Conservation (phyloP, 345 rosid species). For the Eucalyptus rudis region DNA sequence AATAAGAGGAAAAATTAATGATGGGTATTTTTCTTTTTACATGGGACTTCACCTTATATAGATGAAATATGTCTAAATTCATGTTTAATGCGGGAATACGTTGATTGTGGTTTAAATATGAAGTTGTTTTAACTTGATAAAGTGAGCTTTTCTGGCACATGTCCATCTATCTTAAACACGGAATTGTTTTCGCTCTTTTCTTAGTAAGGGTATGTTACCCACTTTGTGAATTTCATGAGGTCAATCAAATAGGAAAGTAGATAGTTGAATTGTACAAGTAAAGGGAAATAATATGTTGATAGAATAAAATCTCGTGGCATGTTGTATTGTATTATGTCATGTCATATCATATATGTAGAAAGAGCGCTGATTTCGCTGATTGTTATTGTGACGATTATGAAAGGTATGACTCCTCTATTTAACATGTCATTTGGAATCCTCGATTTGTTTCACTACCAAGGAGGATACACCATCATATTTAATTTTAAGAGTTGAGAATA, state of each 20-base stretch:
- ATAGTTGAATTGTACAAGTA: neutral
- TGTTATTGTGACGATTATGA: neutral
- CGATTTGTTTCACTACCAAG: neutral
- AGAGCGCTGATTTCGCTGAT: accelerated
- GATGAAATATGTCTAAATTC: neutral
- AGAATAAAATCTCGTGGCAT: neutral
- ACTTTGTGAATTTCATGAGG: neutral
- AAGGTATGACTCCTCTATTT: neutral
- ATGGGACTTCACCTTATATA: neutral
- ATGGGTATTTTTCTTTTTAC: neutral
- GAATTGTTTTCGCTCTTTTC: neutral
- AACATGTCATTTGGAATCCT: neutral
- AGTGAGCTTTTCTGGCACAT: neutral
- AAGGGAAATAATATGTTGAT: neutral
- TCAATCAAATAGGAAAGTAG: neutral
- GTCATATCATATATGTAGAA: neutral
- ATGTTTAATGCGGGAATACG: neutral
- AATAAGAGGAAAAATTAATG: neutral
- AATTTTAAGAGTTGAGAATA: neutral
- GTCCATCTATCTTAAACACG: neutral
- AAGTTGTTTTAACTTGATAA: neutral
- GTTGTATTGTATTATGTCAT: neutral
- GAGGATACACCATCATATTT: neutral
- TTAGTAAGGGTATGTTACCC: neutral
- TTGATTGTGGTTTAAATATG: neutral